Conservation (phyloP, 2,329 filamentous ascomycete genomes). For the Colletotrichum sp. region DNA sequence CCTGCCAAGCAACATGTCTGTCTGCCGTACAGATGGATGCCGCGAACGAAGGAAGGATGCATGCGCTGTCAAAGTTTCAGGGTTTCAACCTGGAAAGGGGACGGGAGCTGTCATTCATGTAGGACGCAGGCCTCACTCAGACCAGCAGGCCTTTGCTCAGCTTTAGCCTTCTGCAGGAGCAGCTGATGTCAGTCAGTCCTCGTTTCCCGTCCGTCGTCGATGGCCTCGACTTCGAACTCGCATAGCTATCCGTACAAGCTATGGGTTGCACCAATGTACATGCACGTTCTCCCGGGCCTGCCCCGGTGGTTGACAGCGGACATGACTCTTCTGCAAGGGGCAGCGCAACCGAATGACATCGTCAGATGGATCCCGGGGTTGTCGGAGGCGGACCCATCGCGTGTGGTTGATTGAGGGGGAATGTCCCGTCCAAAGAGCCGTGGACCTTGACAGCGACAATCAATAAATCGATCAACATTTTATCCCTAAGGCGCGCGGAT, state of each 20-base stretch:
- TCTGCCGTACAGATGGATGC: background rate
- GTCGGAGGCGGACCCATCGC: background rate
- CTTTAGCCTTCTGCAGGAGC: background rate
- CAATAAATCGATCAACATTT: background rate
- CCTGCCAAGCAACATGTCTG: background rate
- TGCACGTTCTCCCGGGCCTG: background rate
- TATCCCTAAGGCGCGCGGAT: background rate
- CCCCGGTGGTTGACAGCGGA: slow-evolving; percentile 7
- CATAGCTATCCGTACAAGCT: background rate
- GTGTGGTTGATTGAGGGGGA: background rate
- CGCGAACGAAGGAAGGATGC: background rate
- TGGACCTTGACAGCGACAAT: background rate
- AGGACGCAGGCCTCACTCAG: background rate
- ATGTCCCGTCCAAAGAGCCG: background rate
- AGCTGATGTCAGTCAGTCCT: background rate
- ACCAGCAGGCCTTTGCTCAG: background rate
- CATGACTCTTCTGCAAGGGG: slow-evolving; percentile 14
- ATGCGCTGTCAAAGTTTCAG: background rate
- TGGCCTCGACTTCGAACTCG: background rate
- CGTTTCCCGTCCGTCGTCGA: background rate
- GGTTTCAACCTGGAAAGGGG: background rate
- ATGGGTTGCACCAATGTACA: background rate
- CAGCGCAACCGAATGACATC: background rate
- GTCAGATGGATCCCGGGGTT: background rate
- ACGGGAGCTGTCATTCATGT: background rate